These are phyloP conservation scores for Quercus rubra DNA, from an alignment of 306 rosid species.

Conservation along the genomic window DNA sequence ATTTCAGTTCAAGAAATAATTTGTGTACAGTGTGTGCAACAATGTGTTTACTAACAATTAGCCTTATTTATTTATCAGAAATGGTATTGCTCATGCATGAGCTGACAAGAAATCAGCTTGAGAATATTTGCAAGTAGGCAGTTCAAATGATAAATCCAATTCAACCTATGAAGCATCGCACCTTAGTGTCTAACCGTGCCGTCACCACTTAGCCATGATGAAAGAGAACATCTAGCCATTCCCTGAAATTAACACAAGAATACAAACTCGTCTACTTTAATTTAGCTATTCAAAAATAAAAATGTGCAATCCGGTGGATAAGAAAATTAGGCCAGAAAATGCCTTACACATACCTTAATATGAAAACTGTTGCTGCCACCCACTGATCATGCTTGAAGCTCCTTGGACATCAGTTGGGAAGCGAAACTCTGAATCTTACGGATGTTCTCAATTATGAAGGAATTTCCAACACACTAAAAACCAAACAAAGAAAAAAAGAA, in stretches of 20 bases:
- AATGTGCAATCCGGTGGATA: neutral
- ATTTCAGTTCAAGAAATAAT: too few relatives aligned
- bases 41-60: too few relatives aligned
- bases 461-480: conserved; percentile 8
- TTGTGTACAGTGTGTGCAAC: too few relatives aligned
- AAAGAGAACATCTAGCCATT: conserved; percentile 12
- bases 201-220: neutral
- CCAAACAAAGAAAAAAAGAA: conserved; percentile 1
- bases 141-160: neutral
- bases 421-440: conserved; percentile 73
- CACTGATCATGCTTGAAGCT: conserved; percentile 43
- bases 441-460: conserved; percentile 60
- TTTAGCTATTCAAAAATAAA: neutral
- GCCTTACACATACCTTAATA: conserved; percentile 27
- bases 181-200: neutral
- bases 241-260: conserved; percentile 18
- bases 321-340: neutral
- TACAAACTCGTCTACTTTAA: neutral
- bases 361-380: conserved; percentile 15
- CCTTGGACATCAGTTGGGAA: conserved; percentile 51
- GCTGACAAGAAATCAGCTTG: neutral
- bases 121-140: neutral
- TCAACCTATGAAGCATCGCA: neutral
- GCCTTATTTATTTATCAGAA: neutral
- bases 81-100: neutral